Evolutionary conservation across 495 filamentous ascomycete species (phyloP).

Genomic region (Jackrogersella minutella): DNA sequence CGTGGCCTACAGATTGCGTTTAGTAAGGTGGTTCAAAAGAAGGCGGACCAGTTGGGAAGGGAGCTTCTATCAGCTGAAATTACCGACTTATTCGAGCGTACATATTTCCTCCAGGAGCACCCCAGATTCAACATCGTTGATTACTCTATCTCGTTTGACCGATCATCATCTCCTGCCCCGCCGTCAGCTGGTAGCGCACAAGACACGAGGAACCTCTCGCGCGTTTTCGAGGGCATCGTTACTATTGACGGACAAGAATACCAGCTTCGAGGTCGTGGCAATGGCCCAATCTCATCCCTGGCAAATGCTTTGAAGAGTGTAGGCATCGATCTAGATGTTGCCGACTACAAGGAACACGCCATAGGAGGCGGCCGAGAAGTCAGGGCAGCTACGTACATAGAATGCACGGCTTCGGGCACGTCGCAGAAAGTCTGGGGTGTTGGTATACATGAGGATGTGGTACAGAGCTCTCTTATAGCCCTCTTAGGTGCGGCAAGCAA

Average conservation of each 20-base stretch:
- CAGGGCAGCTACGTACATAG: constrained; percentile 93
- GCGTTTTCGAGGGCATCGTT: constrained; percentile 87
- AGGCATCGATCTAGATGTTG: constrained; percentile 91
- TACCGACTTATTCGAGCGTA: constrained; percentile 80
- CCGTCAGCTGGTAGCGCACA: constrained; percentile 71
- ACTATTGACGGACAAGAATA: constrained; percentile 84
- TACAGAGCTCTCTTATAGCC: constrained; percentile 90
- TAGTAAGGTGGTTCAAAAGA: constrained; percentile 81
- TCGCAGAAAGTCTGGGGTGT: constrained; percentile 89
- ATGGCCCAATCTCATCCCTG: constrained; percentile 88
- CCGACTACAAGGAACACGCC: constrained; percentile 95
- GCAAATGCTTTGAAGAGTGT: constrained; percentile 81
- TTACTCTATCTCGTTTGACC: constrained; percentile 89
- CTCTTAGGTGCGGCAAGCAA: constrained; percentile 87
- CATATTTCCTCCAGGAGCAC: constrained; percentile 83
- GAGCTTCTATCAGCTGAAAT: constrained; percentile 88
- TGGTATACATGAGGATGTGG: constrained; percentile 93
- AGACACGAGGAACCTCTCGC: constrained; percentile 77
- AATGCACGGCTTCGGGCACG: constrained; percentile 78
- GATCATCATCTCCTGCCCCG: constrained; percentile 78
- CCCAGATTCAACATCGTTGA: constrained; percentile 88
- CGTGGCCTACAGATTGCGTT: constrained; percentile 94
- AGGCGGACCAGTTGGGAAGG: constrained; percentile 75
- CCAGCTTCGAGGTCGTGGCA: constrained; percentile 78
- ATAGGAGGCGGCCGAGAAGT: constrained; percentile 80